phyloP scores from a whole-genome alignment of 164 flowering plant genomes.

The Echeveria elegans region DNA sequence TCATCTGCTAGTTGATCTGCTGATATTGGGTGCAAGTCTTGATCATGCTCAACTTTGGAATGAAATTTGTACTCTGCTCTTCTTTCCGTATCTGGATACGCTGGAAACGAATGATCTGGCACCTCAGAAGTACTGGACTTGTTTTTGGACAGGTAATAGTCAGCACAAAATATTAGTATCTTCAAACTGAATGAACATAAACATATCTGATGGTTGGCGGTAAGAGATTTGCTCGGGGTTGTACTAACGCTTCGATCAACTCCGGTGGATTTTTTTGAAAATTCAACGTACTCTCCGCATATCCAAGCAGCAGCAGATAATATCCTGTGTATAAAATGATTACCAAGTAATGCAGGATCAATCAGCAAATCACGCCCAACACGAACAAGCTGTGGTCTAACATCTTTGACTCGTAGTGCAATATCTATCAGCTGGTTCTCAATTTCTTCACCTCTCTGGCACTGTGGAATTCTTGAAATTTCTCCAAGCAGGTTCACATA shows the following conservation, averaged over 20 bases:
- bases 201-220: constrained; percentile 66
- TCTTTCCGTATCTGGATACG: no score
- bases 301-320: constrained; percentile 92
- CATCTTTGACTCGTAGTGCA: constrained; percentile 84
- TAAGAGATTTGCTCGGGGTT: constrained; percentile 79
- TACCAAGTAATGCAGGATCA: constrained; percentile 93
- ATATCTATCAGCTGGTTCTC: constrained; percentile 83
- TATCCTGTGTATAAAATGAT: constrained; percentile 52
- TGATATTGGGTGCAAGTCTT: no score
- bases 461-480: constrained; percentile 73
- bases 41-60: no score
- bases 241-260: constrained; percentile 71
- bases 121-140: not conserved
- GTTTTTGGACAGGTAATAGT: not conserved
- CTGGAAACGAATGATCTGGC: not conserved
- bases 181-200: constrained; percentile 79
- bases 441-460: constrained; percentile 74
- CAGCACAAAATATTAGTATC: constrained; percentile 47
- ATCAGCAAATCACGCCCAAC: constrained; percentile 70
- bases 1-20: not conserved
- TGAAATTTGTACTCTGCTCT: no score
- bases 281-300: constrained; percentile 79
- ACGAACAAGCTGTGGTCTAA: constrained; percentile 63
- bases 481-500: constrained; percentile 91
- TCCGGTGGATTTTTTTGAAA: constrained; percentile 62